phyloP scores from a whole-genome alignment of 495 filamentous ascomycete genomes.

The Neurospora sp. region DNA sequence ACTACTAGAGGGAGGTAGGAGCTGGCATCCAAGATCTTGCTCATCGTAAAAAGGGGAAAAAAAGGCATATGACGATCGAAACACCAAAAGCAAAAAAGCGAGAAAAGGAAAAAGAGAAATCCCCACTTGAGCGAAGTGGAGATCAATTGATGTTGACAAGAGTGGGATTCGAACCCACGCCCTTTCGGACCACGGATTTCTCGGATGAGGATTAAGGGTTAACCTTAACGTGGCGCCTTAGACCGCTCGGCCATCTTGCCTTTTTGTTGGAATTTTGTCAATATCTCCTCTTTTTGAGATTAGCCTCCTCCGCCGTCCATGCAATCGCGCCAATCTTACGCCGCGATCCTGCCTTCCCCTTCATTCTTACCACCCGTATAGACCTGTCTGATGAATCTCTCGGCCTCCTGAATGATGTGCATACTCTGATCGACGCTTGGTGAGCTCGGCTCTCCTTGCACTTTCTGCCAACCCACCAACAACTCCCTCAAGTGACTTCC shows the following conservation, averaged over 20 bases:
- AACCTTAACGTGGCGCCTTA: background rate
- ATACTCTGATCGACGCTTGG: slow-evolving; percentile 27
- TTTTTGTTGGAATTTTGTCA: background rate
- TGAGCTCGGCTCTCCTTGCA: slow-evolving; percentile 18
- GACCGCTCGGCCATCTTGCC: background rate
- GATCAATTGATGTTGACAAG: slow-evolving; percentile 9
- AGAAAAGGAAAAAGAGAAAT: background rate
- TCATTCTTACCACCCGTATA: slow-evolving; percentile 1
- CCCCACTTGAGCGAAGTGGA: background rate
- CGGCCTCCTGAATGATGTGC: slow-evolving; percentile 21
- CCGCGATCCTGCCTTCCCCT: background rate
- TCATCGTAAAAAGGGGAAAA: background rate
- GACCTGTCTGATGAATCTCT: slow-evolving; percentile 18
- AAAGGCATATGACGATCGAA: background rate
- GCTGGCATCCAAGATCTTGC: fast-evolving
- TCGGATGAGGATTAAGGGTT: background rate
- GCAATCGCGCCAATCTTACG: background rate
- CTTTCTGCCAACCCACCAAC: slow-evolving; percentile 17
- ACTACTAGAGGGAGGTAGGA: background rate
- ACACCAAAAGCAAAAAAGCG: no score
- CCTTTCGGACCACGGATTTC: slow-evolving; percentile 20
- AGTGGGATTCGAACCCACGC: slow-evolving; percentile 30
- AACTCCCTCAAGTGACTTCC: slow-evolving; percentile 19
- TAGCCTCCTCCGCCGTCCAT: background rate
- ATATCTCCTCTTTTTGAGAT: background rate